Percentiles rank a stretch among this genome's conserved stretches.
Evolutionary conservation across 306 rosid genomes (phyloP).

Genomic region (Fragaria ananassa): DNA sequence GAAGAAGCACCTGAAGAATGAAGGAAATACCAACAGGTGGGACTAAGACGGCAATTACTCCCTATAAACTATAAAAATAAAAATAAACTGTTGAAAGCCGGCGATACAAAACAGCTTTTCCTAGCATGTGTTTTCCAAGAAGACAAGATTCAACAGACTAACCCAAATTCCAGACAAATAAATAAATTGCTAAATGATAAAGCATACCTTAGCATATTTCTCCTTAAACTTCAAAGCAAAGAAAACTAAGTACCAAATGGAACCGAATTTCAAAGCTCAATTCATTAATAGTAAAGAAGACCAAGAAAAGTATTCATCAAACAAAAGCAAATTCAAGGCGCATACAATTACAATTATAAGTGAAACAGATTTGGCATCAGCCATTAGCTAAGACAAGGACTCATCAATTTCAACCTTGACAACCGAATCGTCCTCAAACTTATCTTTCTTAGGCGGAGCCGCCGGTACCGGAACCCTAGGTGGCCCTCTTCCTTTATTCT

Average conservation of each 20-base stretch:
- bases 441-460: conserved; percentile 53
- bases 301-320: neutral
- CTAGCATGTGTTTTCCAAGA: conserved; percentile 21
- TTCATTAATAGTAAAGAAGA: neutral
- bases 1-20: conserved; percentile 25
- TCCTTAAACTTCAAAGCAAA: neutral
- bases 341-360: conserved; percentile 31
- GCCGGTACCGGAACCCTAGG: conserved; percentile 58
- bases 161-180: neutral
- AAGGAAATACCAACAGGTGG: conserved; percentile 22
- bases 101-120: conserved; percentile 33
- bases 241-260: neutral
- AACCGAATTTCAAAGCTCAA: neutral
- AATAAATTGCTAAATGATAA: neutral
- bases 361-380: neutral
- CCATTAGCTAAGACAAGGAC: conserved; percentile 39
- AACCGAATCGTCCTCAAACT: conserved; percentile 50
- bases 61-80: conserved; percentile 2
- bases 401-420: conserved; percentile 71
- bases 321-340: conserved; percentile 7
- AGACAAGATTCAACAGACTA: conserved; percentile 25
- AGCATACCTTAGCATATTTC: neutral
- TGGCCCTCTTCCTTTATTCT: conserved; percentile 81
- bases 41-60: conserved; percentile 24
- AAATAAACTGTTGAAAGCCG: conserved; percentile 39